These are phyloP conservation scores for Aspergillus kassunensis DNA, from an alignment of 495 filamentous ascomycete species.

Conservation along the genomic window DNA sequence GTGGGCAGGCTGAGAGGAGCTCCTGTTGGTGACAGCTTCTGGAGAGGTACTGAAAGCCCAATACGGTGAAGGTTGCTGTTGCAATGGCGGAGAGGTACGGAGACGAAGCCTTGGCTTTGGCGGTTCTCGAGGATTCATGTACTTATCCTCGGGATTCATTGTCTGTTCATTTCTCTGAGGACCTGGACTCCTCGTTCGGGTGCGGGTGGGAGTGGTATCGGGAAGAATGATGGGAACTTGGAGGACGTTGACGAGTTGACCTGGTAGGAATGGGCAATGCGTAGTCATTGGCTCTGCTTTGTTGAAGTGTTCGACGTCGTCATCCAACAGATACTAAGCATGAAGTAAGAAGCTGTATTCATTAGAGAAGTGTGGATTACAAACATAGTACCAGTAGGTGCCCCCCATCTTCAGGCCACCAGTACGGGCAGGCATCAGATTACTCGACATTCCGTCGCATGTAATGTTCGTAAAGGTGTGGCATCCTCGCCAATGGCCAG, in stretches of 20 bases:
- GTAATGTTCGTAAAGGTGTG: constrained; percentile 79
- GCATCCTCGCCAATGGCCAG: constrained; percentile 78
- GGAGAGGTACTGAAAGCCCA: constrained; percentile 29
- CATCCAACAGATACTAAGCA: constrained; percentile 71
- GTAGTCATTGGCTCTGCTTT: constrained; percentile 65
- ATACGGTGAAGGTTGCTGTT: constrained; percentile 30
- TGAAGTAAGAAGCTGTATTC: constrained; percentile 13
- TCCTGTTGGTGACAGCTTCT: constrained; percentile 23
- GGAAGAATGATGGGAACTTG: constrained; percentile 69
- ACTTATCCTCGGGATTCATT: constrained; percentile 75
- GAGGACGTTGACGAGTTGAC: constrained; percentile 78
- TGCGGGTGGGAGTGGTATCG: constrained; percentile 34
- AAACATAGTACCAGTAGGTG: constrained; percentile 93
- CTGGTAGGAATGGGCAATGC: constrained; percentile 79
- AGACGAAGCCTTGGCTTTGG: constrained; percentile 50
- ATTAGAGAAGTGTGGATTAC: constrained; percentile 23
- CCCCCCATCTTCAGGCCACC: constrained; percentile 87
- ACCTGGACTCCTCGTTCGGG: constrained; percentile 35
- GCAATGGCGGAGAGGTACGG: constrained; percentile 53
- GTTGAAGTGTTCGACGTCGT: constrained; percentile 69
- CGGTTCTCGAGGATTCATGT: constrained; percentile 61
- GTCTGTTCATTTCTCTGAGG: constrained; percentile 54
- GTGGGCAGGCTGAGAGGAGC: constrained; percentile 37
- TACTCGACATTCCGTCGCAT: constrained; percentile 64
- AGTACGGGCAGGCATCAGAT: constrained; percentile 53